Percentiles rank a stretch among this genome's conserved stretches.
Conservation (phyloP, 331 rosid species). For the Quercus phellos region DNA sequence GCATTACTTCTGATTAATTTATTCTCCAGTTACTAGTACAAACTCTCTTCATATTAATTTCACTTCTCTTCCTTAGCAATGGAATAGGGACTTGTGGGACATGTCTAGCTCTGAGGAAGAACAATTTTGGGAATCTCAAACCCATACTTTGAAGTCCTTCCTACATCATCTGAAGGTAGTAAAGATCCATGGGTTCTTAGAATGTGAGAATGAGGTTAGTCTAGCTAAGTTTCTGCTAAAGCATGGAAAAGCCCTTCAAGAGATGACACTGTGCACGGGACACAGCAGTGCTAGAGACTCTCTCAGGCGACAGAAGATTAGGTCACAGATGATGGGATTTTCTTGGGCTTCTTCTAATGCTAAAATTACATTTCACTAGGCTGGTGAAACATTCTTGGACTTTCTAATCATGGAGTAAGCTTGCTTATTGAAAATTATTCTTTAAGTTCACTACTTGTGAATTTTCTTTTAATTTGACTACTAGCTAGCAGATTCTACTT, state of each 20-base stretch:
- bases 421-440: neutral
- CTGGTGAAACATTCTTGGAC: neutral
- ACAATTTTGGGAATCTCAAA: slow-evolving; percentile 72
- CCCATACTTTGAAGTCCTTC: slow-evolving; percentile 40
- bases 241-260: slow-evolving; percentile 63
- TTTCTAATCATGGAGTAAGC: neutral
- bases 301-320: slow-evolving; percentile 57
- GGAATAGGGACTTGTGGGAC: slow-evolving; percentile 77
- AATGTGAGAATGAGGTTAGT: slow-evolving; percentile 71
- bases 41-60: neutral
- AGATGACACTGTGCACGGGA: slow-evolving; percentile 47
- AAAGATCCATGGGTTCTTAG: slow-evolving; percentile 60
- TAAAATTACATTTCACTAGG: slow-evolving; percentile 47
- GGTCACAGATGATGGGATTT: slow-evolving; percentile 71
- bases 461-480: neutral
- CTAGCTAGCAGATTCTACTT: neutral
- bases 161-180: slow-evolving; percentile 58
- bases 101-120: slow-evolving; percentile 52
- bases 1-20: neutral
- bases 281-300: slow-evolving; percentile 41
- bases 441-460: no score
- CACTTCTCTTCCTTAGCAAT: slow-evolving; percentile 35
- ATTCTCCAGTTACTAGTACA: neutral
- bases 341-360: slow-evolving; percentile 82
- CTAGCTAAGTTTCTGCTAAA: slow-evolving; percentile 63